phyloP scores from a whole-genome alignment of 352 stramenopile species.

The Phytophthora melonis region DNA sequence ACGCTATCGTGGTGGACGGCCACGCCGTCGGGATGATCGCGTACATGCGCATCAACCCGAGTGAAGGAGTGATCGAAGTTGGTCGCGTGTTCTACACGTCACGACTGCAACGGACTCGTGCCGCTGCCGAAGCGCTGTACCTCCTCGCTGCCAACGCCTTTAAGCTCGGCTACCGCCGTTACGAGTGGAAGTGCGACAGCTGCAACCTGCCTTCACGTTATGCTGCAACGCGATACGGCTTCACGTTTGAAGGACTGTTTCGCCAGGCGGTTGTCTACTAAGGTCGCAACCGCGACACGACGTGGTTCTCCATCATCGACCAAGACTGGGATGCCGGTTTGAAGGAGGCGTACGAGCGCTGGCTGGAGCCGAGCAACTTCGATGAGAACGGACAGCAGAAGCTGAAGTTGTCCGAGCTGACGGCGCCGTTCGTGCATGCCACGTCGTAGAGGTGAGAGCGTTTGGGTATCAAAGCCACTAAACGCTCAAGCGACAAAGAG shows the following conservation, averaged over 20 bases:
- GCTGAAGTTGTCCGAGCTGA: constrained; percentile 30
- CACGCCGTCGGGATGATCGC: constrained; percentile 21
- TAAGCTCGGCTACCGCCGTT: constrained; percentile 27
- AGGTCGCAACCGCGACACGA: constrained; percentile 25
- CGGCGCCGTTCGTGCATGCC: constrained; percentile 24
- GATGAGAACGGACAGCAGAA: constrained; percentile 24
- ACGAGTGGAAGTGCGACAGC: constrained; percentile 34
- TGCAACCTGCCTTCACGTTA: constrained; percentile 18
- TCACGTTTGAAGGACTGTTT: constrained; percentile 32
- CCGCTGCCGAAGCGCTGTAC: constrained; percentile 26
- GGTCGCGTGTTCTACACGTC: constrained; percentile 27
- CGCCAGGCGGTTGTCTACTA: constrained; percentile 30
- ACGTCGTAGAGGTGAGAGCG: too few relatives aligned
- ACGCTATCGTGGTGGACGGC: constrained; percentile 26
- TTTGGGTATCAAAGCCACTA: too few relatives aligned
- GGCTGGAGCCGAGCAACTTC: constrained; percentile 27
- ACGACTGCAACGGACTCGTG: constrained; percentile 16
- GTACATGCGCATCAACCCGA: constrained; percentile 29
- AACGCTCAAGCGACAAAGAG: too few relatives aligned
- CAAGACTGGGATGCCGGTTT: constrained; percentile 19
- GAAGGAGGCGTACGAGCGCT: constrained; percentile 18
- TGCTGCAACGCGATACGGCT: constrained; percentile 17
- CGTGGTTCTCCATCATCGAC: constrained; percentile 36
- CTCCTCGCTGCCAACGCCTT: constrained; percentile 26
- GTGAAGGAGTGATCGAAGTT: constrained; percentile 25